Percentiles rank a stretch among this genome's conserved stretches.
phyloP scores from a whole-genome alignment of 371 early-diverging fungal genomes.

The Lichtheimia hyalospora region DNA sequence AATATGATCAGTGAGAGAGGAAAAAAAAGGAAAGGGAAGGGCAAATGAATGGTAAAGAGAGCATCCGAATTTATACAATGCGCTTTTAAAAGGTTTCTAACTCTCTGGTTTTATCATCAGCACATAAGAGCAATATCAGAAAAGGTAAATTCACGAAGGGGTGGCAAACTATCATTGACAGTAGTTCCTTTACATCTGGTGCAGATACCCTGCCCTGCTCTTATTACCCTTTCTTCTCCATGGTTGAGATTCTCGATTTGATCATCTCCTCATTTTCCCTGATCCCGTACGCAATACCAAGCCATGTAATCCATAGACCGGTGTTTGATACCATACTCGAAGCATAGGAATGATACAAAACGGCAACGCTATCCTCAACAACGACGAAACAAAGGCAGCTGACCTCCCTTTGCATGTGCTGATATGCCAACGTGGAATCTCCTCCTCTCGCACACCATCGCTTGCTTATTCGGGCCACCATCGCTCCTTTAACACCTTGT shows the following conservation, averaged over 20 bases:
- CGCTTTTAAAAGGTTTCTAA: not conserved
- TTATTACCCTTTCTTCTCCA: not conserved
- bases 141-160: conserved; percentile 7
- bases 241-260: not conserved
- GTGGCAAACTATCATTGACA: conserved; percentile 12
- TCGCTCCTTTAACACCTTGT: conserved; percentile 11
- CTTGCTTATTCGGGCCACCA: conserved; percentile 15
- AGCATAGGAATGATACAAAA: too few species aligned
- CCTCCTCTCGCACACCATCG: conserved; percentile 12
- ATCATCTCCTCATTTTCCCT: too few species aligned
- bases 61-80: conserved; percentile 12
- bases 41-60: not conserved
- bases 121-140: not conserved
- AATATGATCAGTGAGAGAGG: not conserved
- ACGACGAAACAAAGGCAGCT: not conserved
- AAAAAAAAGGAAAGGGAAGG: conserved; percentile 17
- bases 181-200: not conserved
- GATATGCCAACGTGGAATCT: conserved; percentile 16
- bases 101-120: not conserved
- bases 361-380: too few species aligned
- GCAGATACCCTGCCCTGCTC: not conserved
- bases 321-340: too few species aligned
- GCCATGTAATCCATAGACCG: too few species aligned
- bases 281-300: too few species aligned
- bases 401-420: conserved; percentile 19